Evolutionary conservation across 768 basidiomycete species (phyloP), one percentile per base, ranked within the genome.

Genomic region (Mycena leptocephala): DNA sequence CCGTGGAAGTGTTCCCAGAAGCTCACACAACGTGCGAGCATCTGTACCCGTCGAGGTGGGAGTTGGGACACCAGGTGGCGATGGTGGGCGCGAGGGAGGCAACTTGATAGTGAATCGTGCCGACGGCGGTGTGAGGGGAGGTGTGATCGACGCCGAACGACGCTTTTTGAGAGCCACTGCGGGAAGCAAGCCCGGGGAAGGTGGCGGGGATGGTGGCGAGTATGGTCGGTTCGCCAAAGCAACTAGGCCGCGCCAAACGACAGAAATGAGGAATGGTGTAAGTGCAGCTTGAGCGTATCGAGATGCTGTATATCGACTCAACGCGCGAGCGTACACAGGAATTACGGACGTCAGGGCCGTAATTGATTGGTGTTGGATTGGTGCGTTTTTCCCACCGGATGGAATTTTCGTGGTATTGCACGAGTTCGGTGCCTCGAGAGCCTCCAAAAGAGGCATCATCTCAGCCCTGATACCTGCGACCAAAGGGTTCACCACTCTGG

Each of bases 171-270:
- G 70, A 3, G 83, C 80, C 14, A 85, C 53, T 4, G 86, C 81
- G 24, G 80, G 69, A 32, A 83, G 74, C 7, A 79, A 71, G 3
- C 83, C 82, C 2, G 89, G 90, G 3, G 88, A 86, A 10, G 86
- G 82, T 0, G 89, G 84, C 4, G 88, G 85, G 13, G 87, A 84
- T 8, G 84, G 81, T 11, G 85, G 83, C 5, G 82, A 78, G 58
- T 87, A 84, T 16, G 87, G 85, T n/a, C 95, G 91, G 81, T 94
- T 89, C 14, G 94, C 88, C 35, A 96, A 81, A 26, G 94, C 93
- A 32, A 95, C 91, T 65, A 96, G 87, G 10, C 90, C 92, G 26
- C 91, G 92, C 95, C 95, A 96, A 2, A 95, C 84, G 1, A 95
- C 83, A 22, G 92, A 92, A 79, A 96, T 95, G 76, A 95, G 88